These are phyloP conservation scores for Telfairia occidentalis DNA, from an alignment of 331 rosid species.

Conservation along the genomic window DNA sequence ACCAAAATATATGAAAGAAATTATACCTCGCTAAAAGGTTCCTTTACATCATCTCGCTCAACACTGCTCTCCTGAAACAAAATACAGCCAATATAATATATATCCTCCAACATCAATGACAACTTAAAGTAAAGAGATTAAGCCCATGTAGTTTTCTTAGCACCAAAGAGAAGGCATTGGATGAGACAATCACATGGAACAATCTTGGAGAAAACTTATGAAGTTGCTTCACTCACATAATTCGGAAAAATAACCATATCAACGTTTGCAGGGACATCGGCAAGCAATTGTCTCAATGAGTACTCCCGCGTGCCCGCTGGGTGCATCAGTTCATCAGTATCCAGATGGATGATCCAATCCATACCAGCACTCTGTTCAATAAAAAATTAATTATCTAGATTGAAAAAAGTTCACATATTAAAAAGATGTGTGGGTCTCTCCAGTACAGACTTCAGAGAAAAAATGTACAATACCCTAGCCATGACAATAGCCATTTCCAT, in stretches of 20 bases:
- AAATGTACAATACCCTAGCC: slow-evolving; percentile 25
- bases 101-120: slow-evolving; percentile 1
- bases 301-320: slow-evolving; percentile 77
- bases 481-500: slow-evolving; percentile 97
- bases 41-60: slow-evolving; percentile 74
- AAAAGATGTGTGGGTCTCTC: neutral
- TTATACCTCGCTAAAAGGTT: slow-evolving; percentile 93
- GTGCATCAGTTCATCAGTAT: slow-evolving; percentile 77
- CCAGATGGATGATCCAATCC: slow-evolving; percentile 98
- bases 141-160: neutral
- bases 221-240: slow-evolving; percentile 47
- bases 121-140: neutral
- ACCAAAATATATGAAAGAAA: slow-evolving; percentile 4
- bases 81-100: slow-evolving; percentile 13
- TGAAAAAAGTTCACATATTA: neutral
- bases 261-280: slow-evolving; percentile 73
- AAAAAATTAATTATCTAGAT: neutral
- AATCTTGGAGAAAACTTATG: neutral
- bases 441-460: neutral
- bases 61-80: slow-evolving; percentile 80
- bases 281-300: slow-evolving; percentile 71
- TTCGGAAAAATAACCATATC: slow-evolving; percentile 92
- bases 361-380: slow-evolving; percentile 52
- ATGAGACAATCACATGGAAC: neutral
- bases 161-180: neutral